Evolutionary conservation across 2,329 filamentous ascomycete genomes (phyloP).

Genomic region (Zasmidium citrigriseum): DNA sequence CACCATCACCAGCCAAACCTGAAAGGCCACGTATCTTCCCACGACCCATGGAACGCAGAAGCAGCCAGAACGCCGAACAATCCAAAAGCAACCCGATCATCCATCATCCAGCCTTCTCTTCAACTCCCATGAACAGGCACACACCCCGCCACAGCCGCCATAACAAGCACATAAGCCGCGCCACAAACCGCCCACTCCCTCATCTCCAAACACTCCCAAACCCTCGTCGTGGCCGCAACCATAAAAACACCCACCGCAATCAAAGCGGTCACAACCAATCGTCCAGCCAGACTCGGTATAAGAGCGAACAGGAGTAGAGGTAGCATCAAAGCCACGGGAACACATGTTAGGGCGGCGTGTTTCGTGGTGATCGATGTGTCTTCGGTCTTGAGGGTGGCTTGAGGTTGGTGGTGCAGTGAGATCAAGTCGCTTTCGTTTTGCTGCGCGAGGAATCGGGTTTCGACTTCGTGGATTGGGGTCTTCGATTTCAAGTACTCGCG

Average conservation of each 20-base stretch:
- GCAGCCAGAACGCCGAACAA: not conserved
- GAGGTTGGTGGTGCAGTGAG: slow-evolving; percentile 27
- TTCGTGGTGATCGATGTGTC: too few relatives aligned
- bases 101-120: not conserved
- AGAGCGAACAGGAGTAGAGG: slow-evolving; percentile 46
- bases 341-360: slow-evolving; percentile 24
- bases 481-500: slow-evolving; percentile 58
- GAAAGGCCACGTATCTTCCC: too few relatives aligned
- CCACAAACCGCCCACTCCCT: slow-evolving; percentile 43
- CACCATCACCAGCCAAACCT: too few relatives aligned
- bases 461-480: slow-evolving; percentile 58
- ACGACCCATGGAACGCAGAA: too few relatives aligned
- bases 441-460: slow-evolving; percentile 64
- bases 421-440: slow-evolving; percentile 57
- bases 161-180: slow-evolving; percentile 42
- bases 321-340: slow-evolving; percentile 41
- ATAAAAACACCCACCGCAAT: slow-evolving; percentile 39
- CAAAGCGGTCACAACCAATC: slow-evolving; percentile 41
- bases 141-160: slow-evolving; percentile 37
- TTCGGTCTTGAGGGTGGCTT: too few relatives aligned
- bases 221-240: slow-evolving; percentile 35
- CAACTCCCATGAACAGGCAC: slow-evolving; percentile 17
- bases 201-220: slow-evolving; percentile 37
- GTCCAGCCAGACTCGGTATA: slow-evolving; percentile 43
- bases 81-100: not conserved